Conservation (phyloP, 164 flowering plant genomes). For the Kalanchoe fedtschenkoi region DNA sequence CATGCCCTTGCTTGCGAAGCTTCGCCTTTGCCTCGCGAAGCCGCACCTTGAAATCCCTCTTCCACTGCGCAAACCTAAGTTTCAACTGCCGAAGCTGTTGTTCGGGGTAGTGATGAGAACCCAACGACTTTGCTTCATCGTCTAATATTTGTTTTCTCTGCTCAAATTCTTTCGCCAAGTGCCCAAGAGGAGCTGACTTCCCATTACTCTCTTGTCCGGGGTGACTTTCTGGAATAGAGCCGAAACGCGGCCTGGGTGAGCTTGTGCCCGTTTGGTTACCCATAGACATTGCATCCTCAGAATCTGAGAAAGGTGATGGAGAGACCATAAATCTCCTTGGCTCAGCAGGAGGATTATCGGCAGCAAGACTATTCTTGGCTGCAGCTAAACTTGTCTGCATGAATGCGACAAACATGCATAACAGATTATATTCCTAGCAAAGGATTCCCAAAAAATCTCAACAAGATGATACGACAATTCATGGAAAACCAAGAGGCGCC, state of each 20-base stretch:
- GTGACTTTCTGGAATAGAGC: constrained; percentile 17
- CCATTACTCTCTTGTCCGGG: constrained; percentile 29
- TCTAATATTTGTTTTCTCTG: constrained; percentile 46
- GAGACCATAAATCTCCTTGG: constrained; percentile 37
- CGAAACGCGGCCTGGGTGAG: constrained; percentile 31
- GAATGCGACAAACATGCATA: not conserved
- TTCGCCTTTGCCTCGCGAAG: constrained; percentile 48
- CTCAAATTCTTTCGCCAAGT: constrained; percentile 64
- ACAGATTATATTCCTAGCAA: not conserved
- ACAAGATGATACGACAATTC: not conserved
- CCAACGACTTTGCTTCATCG: constrained; percentile 45
- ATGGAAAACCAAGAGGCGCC: not conserved
- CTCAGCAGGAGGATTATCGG: constrained; percentile 27
- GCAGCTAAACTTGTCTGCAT: constrained; percentile 72
- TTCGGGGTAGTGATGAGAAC: constrained; percentile 22
- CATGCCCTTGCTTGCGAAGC: constrained; percentile 42
- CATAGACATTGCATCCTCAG: constrained; percentile 43
- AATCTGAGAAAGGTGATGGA: constrained; percentile 42
- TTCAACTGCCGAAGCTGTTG: constrained; percentile 62
- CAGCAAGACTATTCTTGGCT: constrained; percentile 47
- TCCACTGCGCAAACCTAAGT: constrained; percentile 57
- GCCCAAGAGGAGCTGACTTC: constrained; percentile 22
- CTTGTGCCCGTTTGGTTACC: constrained; percentile 47
- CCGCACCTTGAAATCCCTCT: constrained; percentile 61
- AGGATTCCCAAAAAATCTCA: not conserved